Percentiles rank a stretch among this genome's conserved stretches.
phyloP scores from a whole-genome alignment of 1,284 basidiomycete species.

The Anthracocystis panici-leucophaei region DNA sequence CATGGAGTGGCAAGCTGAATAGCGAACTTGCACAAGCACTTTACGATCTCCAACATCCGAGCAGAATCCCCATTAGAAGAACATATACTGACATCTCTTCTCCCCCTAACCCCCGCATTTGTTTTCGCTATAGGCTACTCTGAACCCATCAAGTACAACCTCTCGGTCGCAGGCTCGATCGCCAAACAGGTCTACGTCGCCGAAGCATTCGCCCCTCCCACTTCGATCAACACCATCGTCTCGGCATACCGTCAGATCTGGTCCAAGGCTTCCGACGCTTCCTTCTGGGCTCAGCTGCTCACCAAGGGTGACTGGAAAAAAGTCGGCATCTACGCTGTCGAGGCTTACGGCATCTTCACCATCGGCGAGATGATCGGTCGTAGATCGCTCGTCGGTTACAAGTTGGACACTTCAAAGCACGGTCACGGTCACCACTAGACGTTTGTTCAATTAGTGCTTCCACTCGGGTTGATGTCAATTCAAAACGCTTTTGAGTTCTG shows the following conservation, averaged over 20 bases:
- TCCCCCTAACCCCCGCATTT: neutral
- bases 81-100: conserved; percentile 4
- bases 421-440: conserved; percentile 54
- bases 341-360: conserved; percentile 87
- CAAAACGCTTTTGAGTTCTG: neutral
- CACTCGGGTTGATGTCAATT: conserved; percentile 1
- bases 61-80: too few relatives aligned
- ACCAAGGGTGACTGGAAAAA: conserved; percentile 82
- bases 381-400: conserved; percentile 62
- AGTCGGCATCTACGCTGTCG: conserved; percentile 82
- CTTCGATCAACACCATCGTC: conserved; percentile 76
- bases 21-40: too few relatives aligned
- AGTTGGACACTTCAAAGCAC: conserved; percentile 56
- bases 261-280: conserved; percentile 76
- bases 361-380: conserved; percentile 68
- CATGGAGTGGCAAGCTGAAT: too few relatives aligned
- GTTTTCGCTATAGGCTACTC: conserved; percentile 35
- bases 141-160: conserved; percentile 62
- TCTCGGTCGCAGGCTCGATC: conserved; percentile 82
- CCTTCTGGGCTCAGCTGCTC: conserved; percentile 79
- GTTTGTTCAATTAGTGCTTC: too few relatives aligned
- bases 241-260: conserved; percentile 82
- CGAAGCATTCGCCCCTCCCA: conserved; percentile 87
- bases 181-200: conserved; percentile 90
- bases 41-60: too few relatives aligned